Percentiles rank a stretch among this genome's conserved stretches.
Evolutionary conservation across 371 early-diverging fungal species (phyloP).

Genomic region (Mortierella sp.): DNA sequence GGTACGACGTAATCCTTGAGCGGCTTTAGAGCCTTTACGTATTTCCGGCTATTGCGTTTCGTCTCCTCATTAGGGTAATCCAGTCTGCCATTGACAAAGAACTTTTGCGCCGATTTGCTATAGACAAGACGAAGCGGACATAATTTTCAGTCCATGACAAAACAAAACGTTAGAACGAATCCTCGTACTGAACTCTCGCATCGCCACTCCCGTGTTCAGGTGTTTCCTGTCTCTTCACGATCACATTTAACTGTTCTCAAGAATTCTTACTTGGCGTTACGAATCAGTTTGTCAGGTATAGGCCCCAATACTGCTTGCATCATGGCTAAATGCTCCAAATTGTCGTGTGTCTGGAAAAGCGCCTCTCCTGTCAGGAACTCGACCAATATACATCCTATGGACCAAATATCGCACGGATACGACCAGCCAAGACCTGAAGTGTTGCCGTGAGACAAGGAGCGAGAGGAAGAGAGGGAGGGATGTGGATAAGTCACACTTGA

Average conservation of each 20-base stretch:
- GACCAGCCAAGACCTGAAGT: slow-evolving; percentile 90
- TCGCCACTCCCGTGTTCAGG: too few relatives aligned
- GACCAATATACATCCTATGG: slow-evolving; percentile 94
- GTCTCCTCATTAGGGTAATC: slow-evolving; percentile 77
- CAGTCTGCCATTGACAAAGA: slow-evolving; percentile 66
- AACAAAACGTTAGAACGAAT: background rate
- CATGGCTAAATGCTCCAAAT: slow-evolving; percentile 81
- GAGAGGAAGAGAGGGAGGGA: too few relatives aligned
- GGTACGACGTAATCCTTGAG: slow-evolving; percentile 58
- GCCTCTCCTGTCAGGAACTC: slow-evolving; percentile 96
- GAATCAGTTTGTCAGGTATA: slow-evolving; percentile 59
- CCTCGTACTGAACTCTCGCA: too few relatives aligned
- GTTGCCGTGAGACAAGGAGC: too few relatives aligned
- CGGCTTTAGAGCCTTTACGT: slow-evolving; percentile 70
- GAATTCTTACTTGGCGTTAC: slow-evolving; percentile 54
- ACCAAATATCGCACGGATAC: slow-evolving; percentile 98
- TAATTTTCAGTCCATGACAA: too few relatives aligned
- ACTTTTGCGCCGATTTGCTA: slow-evolving; percentile 67
- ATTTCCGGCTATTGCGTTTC: slow-evolving; percentile 71
- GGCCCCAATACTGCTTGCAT: slow-evolving; percentile 75
- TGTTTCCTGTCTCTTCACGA: background rate
- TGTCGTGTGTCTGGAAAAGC: slow-evolving; percentile 93
- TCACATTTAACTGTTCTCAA: background rate
- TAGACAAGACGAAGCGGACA: background rate
- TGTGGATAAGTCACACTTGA: too few relatives aligned